Percentiles rank a stretch among this genome's conserved stretches.
phyloP scores from a whole-genome alignment of 805 yeast species.

The Scheffersomyces ergatensis region DNA sequence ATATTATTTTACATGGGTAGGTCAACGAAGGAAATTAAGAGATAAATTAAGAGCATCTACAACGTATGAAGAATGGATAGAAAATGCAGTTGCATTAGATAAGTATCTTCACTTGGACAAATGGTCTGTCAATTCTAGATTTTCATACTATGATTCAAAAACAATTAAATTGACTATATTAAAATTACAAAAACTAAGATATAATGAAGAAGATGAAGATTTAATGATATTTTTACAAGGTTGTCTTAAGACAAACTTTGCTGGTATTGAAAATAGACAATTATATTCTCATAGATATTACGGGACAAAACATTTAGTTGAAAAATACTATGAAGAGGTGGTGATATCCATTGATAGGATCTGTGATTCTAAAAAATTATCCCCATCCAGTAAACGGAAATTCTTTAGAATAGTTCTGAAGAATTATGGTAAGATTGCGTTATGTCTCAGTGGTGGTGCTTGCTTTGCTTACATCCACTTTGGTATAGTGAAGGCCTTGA shows the following conservation, averaged over 20 bases:
- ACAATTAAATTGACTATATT: constrained; percentile 50
- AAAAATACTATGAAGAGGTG: constrained; percentile 53
- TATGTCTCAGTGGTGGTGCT: constrained; percentile 78
- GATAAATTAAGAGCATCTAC: constrained; percentile 46
- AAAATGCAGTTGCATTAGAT: constrained; percentile 58
- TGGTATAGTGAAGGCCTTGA: constrained; percentile 69
- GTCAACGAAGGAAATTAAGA: constrained; percentile 50
- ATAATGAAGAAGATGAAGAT: constrained; percentile 37
- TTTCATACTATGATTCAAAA: constrained; percentile 66
- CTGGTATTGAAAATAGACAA: constrained; percentile 72
- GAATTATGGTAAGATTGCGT: constrained; percentile 70
- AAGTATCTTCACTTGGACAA: constrained; percentile 53
- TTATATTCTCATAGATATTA: constrained; percentile 72
- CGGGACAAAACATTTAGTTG: constrained; percentile 67
- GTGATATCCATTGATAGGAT: constrained; percentile 45
- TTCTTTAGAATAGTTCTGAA: constrained; percentile 58
- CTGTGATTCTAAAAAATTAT: constrained; percentile 32
- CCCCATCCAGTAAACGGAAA: constrained; percentile 40
- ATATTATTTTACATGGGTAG: constrained; percentile 57
- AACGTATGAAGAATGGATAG: constrained; percentile 61
- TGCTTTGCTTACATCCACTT: constrained; percentile 75
- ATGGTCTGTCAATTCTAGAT: constrained; percentile 62
- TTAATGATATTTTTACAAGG: constrained; percentile 58
- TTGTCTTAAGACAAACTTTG: constrained; percentile 70
- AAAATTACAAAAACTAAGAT: constrained; percentile 37